Percentiles rank a stretch among this genome's conserved stretches.
Conservation (phyloP, 805 yeast species). For the Wickerhamiella occidentalis region DNA sequence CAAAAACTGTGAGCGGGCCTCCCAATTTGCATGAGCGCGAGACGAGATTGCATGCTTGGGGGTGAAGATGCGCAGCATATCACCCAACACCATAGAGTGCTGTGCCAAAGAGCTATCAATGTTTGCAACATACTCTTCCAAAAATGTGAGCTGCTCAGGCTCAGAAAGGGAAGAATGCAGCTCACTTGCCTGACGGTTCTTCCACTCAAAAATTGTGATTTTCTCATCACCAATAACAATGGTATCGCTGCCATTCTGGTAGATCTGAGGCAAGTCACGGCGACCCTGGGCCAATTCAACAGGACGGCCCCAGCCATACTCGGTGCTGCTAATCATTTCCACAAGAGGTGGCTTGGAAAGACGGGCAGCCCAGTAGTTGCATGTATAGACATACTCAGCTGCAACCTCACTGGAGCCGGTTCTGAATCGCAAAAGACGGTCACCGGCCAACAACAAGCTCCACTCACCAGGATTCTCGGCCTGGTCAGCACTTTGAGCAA, state of each 20-base stretch:
- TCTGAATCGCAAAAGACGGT: constrained; percentile 42
- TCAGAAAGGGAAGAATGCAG: constrained; percentile 24
- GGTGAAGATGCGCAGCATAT: constrained; percentile 29
- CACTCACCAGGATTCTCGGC: constrained; percentile 33
- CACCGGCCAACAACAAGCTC: constrained; percentile 44
- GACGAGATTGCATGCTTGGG: constrained; percentile 20
- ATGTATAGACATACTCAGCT: constrained; percentile 54
- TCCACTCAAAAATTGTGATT: constrained; percentile 26
- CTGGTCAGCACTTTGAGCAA: constrained; percentile 31
- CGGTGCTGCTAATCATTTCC: constrained; percentile 57
- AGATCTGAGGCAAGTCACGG: constrained; percentile 2
- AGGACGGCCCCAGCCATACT: constrained; percentile 59
- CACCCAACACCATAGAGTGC: constrained; percentile 35
- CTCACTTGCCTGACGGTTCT: constrained; percentile 26
- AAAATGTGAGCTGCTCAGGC: constrained; percentile 31
- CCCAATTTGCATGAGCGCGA: constrained; percentile 28
- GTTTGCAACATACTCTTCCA: constrained; percentile 32
- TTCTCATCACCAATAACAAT: constrained; percentile 21
- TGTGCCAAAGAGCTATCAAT: constrained; percentile 32
- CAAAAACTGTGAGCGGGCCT: constrained; percentile 25
- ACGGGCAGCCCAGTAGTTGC: constrained; percentile 86
- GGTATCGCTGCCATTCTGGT: constrained; percentile 10
- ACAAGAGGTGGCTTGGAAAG: constrained; percentile 67
- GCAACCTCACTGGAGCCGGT: constrained; percentile 60
- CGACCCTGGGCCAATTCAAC: constrained; percentile 12